Conservation (phyloP, 495 filamentous ascomycete genomes). For the Sabuloglossum arenarium region DNA sequence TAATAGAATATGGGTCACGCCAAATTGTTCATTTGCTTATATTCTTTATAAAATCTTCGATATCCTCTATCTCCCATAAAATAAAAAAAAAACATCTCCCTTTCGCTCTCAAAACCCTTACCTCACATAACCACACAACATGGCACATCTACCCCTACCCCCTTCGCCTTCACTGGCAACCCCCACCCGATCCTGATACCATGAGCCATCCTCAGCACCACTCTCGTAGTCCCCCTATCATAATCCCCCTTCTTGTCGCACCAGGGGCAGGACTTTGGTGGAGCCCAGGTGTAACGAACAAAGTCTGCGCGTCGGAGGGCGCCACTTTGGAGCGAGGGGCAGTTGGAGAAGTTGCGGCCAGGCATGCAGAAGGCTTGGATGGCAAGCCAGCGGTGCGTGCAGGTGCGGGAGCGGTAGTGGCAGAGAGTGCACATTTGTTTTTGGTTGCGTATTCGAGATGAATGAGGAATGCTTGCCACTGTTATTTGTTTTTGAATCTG, state of each 20-base stretch:
- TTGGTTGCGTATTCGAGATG: constrained; percentile 2
- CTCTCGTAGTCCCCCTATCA: constrained; percentile 1
- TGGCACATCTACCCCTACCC: too few relatives aligned
- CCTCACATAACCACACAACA: constrained; percentile 3
- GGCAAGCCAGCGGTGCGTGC: constrained; percentile 20
- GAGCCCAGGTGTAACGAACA: neutral
- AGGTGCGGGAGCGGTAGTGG: constrained; percentile 17
- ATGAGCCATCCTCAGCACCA: neutral
- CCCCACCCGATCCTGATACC: constrained; percentile 2
- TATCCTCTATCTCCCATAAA: too few relatives aligned
- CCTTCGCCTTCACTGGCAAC: too few relatives aligned
- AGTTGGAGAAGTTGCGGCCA: constrained; percentile 20
- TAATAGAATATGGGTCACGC: too few relatives aligned
- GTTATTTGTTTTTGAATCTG: too few relatives aligned
- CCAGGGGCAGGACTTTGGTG: neutral
- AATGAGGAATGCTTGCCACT: too few relatives aligned
- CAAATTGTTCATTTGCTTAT: too few relatives aligned
- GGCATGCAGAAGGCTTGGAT: constrained; percentile 16
- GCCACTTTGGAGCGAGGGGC: constrained; percentile 18
- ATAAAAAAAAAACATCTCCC: too few relatives aligned
- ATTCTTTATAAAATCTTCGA: too few relatives aligned
- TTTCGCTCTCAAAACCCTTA: too few relatives aligned
- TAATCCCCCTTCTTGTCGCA: constrained; percentile 3
- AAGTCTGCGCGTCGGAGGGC: too few relatives aligned
- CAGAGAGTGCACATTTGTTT: constrained; percentile 20